Conservation (phyloP, 768 basidiomycete genomes). For the Fibroporia radiculosa region DNA sequence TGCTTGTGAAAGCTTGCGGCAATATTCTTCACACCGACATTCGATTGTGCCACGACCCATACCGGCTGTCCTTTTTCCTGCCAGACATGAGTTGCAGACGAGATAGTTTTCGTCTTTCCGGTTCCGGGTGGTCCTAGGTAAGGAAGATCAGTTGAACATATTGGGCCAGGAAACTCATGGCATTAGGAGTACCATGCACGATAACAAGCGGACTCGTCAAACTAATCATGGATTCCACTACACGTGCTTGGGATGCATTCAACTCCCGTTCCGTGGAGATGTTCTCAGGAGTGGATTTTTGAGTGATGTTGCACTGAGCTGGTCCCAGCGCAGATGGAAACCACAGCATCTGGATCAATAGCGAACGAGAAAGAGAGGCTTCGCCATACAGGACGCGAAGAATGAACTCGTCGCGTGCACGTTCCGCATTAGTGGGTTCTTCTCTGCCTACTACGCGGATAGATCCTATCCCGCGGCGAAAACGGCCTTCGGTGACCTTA, state of each 20-base stretch:
- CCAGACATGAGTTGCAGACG: conserved; percentile 35
- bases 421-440: conserved; percentile 31
- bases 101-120: conserved; percentile 46
- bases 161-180: not conserved
- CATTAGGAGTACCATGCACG: conserved; percentile 28
- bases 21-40: conserved; percentile 83
- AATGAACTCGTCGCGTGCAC: conserved; percentile 30
- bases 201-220: conserved; percentile 24
- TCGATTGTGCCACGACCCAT: conserved; percentile 76
- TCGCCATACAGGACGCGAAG: conserved; percentile 28
- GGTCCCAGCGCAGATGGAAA: conserved; percentile 22
- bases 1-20: conserved; percentile 58
- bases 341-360: conserved; percentile 34
- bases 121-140: conserved; percentile 41
- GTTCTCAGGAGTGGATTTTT: too few species aligned
- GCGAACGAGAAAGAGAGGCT: conserved; percentile 21
- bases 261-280: conserved; percentile 11
- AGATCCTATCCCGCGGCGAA: conserved; percentile 19
- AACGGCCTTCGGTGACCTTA: conserved; percentile 14
- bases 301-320: too few species aligned
- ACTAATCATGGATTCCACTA: conserved; percentile 30
- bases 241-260: conserved; percentile 32
- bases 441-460: conserved; percentile 37
- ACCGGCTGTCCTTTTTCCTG: conserved; percentile 22
- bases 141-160: not conserved